Percentiles rank a stretch among this genome's conserved stretches.
phyloP scores from a whole-genome alignment of 176 grass and related monocot species.

The Rhynchospora pubera region DNA sequence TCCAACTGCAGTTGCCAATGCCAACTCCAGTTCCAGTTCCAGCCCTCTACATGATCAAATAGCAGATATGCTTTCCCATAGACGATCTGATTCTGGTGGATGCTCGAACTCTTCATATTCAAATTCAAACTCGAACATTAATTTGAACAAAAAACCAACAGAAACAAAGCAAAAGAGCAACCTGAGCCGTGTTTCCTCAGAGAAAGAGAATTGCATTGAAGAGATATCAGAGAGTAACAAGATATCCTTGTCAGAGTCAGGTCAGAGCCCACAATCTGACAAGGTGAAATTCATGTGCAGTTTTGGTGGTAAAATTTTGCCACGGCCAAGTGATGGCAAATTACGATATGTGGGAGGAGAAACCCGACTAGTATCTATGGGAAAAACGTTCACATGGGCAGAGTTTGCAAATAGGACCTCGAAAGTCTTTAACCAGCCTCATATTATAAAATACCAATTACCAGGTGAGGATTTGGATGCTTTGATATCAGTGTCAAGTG shows the following conservation, averaged over 20 bases:
- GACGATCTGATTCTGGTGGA: constrained; percentile 32
- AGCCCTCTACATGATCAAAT: constrained; percentile 38
- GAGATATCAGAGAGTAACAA: constrained; percentile 22
- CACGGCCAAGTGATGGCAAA: constrained; percentile 79
- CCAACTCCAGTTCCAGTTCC: constrained; percentile 19
- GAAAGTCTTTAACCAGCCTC: constrained; percentile 61
- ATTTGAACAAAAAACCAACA: constrained; percentile 28
- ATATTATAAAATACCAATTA: constrained; percentile 95
- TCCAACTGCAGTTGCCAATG: neutral
- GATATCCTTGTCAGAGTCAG: constrained; percentile 17
- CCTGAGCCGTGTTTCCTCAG: constrained; percentile 23
- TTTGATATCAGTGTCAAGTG: constrained; percentile 75
- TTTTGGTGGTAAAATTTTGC: constrained; percentile 90
- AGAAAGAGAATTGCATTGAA: constrained; percentile 6
- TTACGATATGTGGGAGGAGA: constrained; percentile 84
- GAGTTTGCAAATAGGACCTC: constrained; percentile 67
- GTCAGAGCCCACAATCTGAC: constrained; percentile 40
- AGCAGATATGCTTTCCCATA: constrained; percentile 39
- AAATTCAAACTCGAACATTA: constrained; percentile 22
- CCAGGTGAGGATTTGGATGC: constrained; percentile 93
- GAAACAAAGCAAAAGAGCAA: constrained; percentile 31
- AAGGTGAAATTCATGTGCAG: constrained; percentile 94
- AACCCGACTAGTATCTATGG: constrained; percentile 62
- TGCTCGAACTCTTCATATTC: constrained; percentile 34
- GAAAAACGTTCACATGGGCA: constrained; percentile 46